Evolutionary conservation across 139 green algal genomes (phyloP).

Genomic region (Coccomyxa sp.): DNA sequence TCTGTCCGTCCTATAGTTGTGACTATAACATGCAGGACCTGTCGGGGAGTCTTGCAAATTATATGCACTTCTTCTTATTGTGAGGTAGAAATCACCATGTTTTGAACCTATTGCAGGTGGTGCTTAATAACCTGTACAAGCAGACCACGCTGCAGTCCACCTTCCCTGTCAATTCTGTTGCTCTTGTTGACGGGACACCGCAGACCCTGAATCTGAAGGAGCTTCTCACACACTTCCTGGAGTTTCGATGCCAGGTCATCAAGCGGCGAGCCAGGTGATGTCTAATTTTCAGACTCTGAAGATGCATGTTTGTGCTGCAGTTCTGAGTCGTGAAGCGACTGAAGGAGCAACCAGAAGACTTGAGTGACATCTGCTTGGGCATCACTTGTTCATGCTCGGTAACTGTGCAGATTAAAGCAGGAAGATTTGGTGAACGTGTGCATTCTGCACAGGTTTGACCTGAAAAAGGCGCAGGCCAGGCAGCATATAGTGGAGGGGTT

Average conservation of each 20-base stretch:
- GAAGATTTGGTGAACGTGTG: no score
- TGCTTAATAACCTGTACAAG: conserved; percentile 81
- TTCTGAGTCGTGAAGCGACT: no score
- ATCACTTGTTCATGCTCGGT: no score
- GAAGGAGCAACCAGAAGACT: no score
- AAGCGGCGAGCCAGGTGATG: conserved; percentile 37
- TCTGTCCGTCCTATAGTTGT: no score
- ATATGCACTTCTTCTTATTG: no score
- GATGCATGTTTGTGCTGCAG: no score
- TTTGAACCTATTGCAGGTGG: conserved; percentile 24
- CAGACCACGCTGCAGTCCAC: conserved; percentile 73
- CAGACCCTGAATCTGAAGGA: conserved; percentile 60
- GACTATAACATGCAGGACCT: no score
- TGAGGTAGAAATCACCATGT: no score
- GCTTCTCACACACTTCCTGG: conserved; percentile 71
- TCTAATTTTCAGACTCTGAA: not conserved
- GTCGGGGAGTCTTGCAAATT: no score
- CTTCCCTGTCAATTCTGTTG: conserved; percentile 82
- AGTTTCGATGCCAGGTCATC: conserved; percentile 80
- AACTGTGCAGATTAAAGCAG: no score
- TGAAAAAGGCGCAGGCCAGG: conserved; percentile 54
- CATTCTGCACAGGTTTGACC: conserved; percentile 16
- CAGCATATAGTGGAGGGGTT: conserved; percentile 80
- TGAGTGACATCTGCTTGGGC: no score
- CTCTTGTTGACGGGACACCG: conserved; percentile 58